Evolutionary conservation across 2,329 filamentous ascomycete species (phyloP), one percentile per base, ranked within the genome.

Genomic region (Sporothrix mexicana): DNA sequence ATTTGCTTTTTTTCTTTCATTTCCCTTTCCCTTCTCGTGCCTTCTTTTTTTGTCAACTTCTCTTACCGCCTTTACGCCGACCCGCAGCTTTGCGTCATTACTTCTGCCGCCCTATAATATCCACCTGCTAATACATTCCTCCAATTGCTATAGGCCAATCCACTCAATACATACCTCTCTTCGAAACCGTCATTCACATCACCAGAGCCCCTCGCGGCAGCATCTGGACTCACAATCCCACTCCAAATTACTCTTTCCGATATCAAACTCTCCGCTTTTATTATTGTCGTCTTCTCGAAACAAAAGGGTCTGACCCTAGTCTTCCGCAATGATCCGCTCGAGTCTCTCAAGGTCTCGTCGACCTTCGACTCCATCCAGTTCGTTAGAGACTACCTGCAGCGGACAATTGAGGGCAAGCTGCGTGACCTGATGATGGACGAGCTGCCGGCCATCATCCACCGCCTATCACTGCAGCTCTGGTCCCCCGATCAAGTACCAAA

Each of bases 321-420:
- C 61, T 99, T 99, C 81, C 92, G 96, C 78, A 98, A 99, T 87
- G 96, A 99, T 80, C 96, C 96, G 4, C 90, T 99, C 74, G 96
- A 99, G 81, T 98, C 95, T 4, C 90, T 99, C 79, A 98, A 98
- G 84, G 96, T 99, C 76, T 98, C 95, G 0, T 98, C 95, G 77
- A 99, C 96, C 61, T 99, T 99, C 82, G 96, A 99, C 84, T 97
- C 95, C 13, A 99, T 99, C 78, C 95, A 96, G 61, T 99, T 99
- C 79, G 96, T 99, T 75, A 92, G 96, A 77, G 95, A 99, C 81
- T 98, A 98, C 81, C 85, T 99, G 72, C 96, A 99, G 80, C 92
- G 93, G 80, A 97, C 95, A 74, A 99, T 99, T 78, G 96, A 99
- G 83, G 92, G 90, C 69, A 96, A 98, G 81, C 84, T 99, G 74